Conservation (phyloP, 202 grass and related monocot species). For the Zoysia matrella region DNA sequence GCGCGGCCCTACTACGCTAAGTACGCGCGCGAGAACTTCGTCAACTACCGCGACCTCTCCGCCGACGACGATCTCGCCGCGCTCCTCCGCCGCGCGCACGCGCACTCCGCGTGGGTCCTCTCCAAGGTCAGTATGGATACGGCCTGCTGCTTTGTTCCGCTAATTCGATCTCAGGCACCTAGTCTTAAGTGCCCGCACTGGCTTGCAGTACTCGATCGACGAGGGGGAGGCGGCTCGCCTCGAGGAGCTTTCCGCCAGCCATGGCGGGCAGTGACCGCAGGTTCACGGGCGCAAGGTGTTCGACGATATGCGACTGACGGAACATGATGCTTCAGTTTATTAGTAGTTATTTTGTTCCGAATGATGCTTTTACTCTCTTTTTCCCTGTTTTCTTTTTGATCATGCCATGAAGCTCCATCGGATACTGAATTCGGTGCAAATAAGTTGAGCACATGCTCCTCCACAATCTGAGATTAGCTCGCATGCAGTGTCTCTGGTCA, state of each 20-base stretch:
- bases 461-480: background rate
- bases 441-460: background rate
- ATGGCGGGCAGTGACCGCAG: background rate
- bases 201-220: constrained; percentile 85
- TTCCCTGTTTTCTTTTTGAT: background rate
- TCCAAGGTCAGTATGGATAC: constrained; percentile 56
- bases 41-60: constrained; percentile 86
- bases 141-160: background rate
- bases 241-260: constrained; percentile 46
- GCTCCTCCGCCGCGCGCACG: constrained; percentile 79
- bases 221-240: constrained; percentile 52
- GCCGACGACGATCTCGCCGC: constrained; percentile 67
- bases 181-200: background rate
- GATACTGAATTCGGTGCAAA: background rate
- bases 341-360: background rate
- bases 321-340: background rate
- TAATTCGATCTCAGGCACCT: background rate
- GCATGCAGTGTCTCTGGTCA: too few relatives aligned
- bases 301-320: constrained; percentile 26
- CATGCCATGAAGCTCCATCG: background rate
- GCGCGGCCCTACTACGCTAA: constrained; percentile 77
- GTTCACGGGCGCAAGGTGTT: constrained; percentile 35
- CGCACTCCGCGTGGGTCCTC: constrained; percentile 89
- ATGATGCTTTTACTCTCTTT: background rate
- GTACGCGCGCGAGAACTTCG: constrained; percentile 95